These are phyloP conservation scores for Fraxinus dipetala DNA, from an alignment of 305 asterid species.

Conservation along the genomic window DNA sequence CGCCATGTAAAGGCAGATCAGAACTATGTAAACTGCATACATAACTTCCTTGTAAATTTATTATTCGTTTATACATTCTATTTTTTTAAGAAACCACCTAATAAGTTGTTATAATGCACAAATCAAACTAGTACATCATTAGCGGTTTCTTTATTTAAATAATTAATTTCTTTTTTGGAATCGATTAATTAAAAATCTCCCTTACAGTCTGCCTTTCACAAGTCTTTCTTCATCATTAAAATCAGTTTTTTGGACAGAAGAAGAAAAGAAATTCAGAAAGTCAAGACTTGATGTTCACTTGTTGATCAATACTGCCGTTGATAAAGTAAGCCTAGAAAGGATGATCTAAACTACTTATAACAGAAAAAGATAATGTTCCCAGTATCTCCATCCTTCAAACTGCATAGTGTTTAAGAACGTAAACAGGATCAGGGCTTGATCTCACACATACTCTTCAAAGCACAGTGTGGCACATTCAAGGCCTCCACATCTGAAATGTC, in stretches of 20 bases:
- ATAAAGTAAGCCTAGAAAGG: background rate
- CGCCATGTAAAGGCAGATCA: background rate
- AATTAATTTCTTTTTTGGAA: background rate
- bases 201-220: background rate
- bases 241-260: background rate
- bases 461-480: constrained; percentile 25
- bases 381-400: background rate
- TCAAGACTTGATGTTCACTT: background rate
- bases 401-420: background rate
- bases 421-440: constrained; percentile 6
- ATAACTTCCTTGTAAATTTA: background rate
- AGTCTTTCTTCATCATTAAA: background rate
- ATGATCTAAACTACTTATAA: background rate
- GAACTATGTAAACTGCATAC: background rate
- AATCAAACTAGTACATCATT: background rate
- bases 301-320: background rate
- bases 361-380: background rate
- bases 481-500: constrained; percentile 34
- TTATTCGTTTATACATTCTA: background rate
- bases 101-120: background rate
- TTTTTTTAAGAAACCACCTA: background rate
- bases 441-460: constrained; percentile 28
- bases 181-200: background rate
- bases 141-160: background rate
- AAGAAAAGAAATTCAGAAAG: background rate